Evolutionary conservation across 2,329 filamentous ascomycete species (phyloP).

Genomic region (Alternaria tenuissima): DNA sequence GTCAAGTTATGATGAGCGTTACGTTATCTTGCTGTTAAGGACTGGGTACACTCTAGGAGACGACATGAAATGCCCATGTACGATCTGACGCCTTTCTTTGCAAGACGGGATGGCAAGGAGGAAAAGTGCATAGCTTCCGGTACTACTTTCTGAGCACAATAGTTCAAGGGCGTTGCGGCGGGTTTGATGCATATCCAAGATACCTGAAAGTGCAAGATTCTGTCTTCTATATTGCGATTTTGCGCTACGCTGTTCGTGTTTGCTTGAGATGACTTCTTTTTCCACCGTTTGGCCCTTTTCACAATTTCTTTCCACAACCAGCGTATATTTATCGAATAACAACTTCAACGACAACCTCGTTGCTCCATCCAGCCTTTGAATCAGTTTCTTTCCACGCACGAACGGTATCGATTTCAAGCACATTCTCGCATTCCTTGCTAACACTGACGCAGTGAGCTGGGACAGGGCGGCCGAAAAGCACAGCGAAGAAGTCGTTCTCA

Average conservation of each 20-base stretch:
- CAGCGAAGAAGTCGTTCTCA: slow-evolving; percentile 73
- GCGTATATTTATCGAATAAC: slow-evolving; percentile 33
- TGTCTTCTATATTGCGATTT: not conserved
- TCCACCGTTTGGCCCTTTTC: too few relatives aligned
- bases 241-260: not conserved
- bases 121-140: not conserved
- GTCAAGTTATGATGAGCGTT: slow-evolving; percentile 60
- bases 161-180: not conserved
- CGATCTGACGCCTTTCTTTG: not conserved
- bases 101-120: not conserved
- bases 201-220: slow-evolving; percentile 1
- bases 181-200: slow-evolving; percentile 6
- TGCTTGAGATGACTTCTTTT: too few relatives aligned
- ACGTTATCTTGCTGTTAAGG: not conserved
- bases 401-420: slow-evolving; percentile 80
- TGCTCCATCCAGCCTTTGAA: slow-evolving; percentile 76
- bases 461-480: slow-evolving; percentile 75
- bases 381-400: slow-evolving; percentile 79
- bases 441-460: slow-evolving; percentile 71
- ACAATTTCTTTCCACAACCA: too few relatives aligned
- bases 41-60: not conserved
- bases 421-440: slow-evolving; percentile 60
- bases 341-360: slow-evolving; percentile 56
- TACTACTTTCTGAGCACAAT: not conserved
- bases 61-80: not conserved